phyloP scores from a whole-genome alignment of 208 protist species.

The Leishmania amazonensis region DNA sequence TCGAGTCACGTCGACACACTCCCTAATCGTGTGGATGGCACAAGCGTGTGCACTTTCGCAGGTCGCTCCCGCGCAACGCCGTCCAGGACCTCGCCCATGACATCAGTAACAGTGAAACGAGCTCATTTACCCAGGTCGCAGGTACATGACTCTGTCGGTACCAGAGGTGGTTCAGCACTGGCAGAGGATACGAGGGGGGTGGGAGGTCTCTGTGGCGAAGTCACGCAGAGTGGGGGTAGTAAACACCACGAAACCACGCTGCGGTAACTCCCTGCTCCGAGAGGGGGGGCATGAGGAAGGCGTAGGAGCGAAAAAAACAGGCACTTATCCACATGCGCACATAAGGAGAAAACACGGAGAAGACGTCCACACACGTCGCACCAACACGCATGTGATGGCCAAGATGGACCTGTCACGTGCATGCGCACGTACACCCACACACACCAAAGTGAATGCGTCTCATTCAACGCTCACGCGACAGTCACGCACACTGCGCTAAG shows the following conservation, averaged over 20 bases:
- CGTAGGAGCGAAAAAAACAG: neutral
- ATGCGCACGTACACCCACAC: neutral
- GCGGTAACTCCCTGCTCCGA: neutral
- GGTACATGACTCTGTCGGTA: neutral
- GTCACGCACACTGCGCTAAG: too few species aligned
- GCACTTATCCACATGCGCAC: neutral
- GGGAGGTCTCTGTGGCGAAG: neutral
- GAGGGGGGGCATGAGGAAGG: neutral
- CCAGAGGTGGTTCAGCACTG: neutral
- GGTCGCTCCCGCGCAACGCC: neutral
- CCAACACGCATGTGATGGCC: neutral
- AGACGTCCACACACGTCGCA: neutral
- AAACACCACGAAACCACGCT: neutral
- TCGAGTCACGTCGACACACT: neutral
- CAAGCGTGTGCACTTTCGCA: neutral
- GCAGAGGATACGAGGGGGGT: neutral
- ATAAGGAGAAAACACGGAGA: neutral
- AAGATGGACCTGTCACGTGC: neutral
- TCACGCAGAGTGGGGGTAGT: neutral
- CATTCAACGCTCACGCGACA: neutral
- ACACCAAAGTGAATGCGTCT: neutral
- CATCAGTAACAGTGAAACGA: neutral
- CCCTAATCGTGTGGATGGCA: neutral
- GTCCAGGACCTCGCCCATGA: neutral
- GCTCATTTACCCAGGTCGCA: neutral